A percentile compares a stretch with the other conserved stretches of the same genome.
Conservation (phyloP, 495 filamentous ascomycete species). For the Neurospora sp. region DNA sequence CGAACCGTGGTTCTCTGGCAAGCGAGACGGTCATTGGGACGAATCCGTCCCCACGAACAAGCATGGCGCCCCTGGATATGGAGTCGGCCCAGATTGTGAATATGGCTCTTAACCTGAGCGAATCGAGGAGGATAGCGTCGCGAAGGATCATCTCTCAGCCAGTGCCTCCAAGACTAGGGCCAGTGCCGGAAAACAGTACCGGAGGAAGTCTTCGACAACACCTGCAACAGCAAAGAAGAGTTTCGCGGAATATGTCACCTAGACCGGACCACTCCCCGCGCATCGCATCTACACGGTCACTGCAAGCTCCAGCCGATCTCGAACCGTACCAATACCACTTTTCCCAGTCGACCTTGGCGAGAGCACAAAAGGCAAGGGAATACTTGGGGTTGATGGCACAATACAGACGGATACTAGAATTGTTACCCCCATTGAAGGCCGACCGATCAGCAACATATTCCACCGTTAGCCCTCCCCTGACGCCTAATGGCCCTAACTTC, state of each 20-base stretch:
- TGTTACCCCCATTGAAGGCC: constrained; percentile 60
- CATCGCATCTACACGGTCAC: constrained; percentile 22
- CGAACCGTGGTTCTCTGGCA: constrained; percentile 10
- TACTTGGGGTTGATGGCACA: constrained; percentile 72
- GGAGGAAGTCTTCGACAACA: constrained; percentile 54
- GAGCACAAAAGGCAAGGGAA: constrained; percentile 68
- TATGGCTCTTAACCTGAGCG: constrained; percentile 79
- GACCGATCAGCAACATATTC: constrained; percentile 14
- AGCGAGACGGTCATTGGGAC: constrained; percentile 11
- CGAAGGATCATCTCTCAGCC: constrained; percentile 43
- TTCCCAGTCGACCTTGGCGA: constrained; percentile 64
- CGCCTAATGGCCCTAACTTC: constrained; percentile 18
- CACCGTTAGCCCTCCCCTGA: constrained; percentile 19
- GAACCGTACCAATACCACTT: constrained; percentile 49
- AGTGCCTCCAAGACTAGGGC: constrained; percentile 36
- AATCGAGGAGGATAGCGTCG: constrained; percentile 59
- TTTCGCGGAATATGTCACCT: constrained; percentile 50
- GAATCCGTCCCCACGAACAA: constrained; percentile 5
- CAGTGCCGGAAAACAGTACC: constrained; percentile 28
- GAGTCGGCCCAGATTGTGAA: constrained; percentile 84
- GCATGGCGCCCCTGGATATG: constrained; percentile 40
- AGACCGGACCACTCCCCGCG: constrained; percentile 35
- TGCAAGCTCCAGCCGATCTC: constrained; percentile 34
- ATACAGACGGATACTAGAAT: constrained; percentile 65
- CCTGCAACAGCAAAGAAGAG: constrained; percentile 52